Conservation (phyloP, 176 grass and related monocot species). For the Hordeum vulgare region DNA sequence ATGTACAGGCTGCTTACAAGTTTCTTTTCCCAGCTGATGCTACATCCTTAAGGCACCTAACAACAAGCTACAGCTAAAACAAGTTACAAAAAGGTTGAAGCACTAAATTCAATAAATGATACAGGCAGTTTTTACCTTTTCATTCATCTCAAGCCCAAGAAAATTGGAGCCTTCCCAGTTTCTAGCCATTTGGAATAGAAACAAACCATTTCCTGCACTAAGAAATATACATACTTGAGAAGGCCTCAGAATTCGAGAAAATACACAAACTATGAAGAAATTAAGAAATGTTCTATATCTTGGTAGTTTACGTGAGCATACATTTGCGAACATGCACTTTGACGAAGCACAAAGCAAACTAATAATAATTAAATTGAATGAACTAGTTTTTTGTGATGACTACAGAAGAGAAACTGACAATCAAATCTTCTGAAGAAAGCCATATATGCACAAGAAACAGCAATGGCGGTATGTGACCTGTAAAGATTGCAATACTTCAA, state of each 20-base stretch:
- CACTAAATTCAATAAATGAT: not conserved
- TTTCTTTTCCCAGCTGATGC: constrained; percentile 45
- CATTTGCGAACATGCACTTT: not conserved
- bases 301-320: not conserved
- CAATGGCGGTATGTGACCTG: not conserved
- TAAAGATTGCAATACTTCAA: constrained; percentile 12
- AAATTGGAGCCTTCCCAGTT: constrained; percentile 59
- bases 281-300: not conserved
- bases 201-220: constrained; percentile 85
- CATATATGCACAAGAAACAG: constrained; percentile 9
- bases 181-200: constrained; percentile 80
- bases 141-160: constrained; percentile 94
- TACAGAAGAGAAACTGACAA: constrained; percentile 10
- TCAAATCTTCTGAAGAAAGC: not conserved
- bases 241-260: not conserved
- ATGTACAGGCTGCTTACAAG: constrained; percentile 50
- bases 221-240: constrained; percentile 20
- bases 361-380: constrained; percentile 1
- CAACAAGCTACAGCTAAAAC: constrained; percentile 70
- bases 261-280: not conserved
- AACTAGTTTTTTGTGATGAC: not conserved
- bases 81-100: constrained; percentile 5
- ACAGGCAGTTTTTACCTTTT: constrained; percentile 50
- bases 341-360: not conserved
- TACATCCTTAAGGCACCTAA: constrained; percentile 57